These are phyloP conservation scores for Leccinellum rugosiceps DNA, from an alignment of 768 basidiomycete genomes.

Conservation along the genomic window DNA sequence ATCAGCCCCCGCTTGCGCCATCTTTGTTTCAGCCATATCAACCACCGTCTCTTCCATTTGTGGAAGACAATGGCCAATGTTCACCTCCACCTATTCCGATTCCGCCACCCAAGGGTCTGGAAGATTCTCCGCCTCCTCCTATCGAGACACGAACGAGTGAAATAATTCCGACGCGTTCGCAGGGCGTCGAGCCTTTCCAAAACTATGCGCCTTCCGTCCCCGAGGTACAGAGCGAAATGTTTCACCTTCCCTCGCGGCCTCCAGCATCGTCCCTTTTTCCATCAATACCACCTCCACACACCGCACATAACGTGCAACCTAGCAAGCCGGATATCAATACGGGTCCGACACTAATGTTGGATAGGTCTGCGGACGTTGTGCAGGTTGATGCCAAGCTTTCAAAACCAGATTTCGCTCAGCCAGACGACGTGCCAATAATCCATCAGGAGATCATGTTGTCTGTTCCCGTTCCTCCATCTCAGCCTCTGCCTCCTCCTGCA, in stretches of 20 bases:
- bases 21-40: constrained; percentile 26
- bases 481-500: constrained; percentile 5
- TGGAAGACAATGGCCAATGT: constrained; percentile 17
- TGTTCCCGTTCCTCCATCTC: constrained; percentile 6
- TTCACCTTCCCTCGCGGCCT: constrained; percentile 18
- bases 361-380: not conserved
- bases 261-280: not conserved
- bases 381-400: constrained; percentile 8
- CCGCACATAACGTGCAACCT: constrained; percentile 7
- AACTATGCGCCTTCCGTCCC: constrained; percentile 5
- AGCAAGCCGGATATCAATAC: constrained; percentile 3
- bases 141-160: constrained; percentile 27
- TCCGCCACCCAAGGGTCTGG: constrained; percentile 26
- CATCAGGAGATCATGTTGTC: constrained; percentile 14
- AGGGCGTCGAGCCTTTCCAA: constrained; percentile 3
- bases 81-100: constrained; percentile 31
- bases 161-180: constrained; percentile 22
- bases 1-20: constrained; percentile 20
- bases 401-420: not conserved
- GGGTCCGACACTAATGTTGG: not conserved
- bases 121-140: constrained; percentile 18
- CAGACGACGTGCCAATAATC: constrained; percentile 5
- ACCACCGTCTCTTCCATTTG: constrained; percentile 16
- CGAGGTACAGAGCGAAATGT: constrained; percentile 23
- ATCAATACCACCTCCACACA: not conserved